These are phyloP conservation scores for Ogataea salicorniae DNA, from an alignment of 805 yeast species.

Conservation along the genomic window DNA sequence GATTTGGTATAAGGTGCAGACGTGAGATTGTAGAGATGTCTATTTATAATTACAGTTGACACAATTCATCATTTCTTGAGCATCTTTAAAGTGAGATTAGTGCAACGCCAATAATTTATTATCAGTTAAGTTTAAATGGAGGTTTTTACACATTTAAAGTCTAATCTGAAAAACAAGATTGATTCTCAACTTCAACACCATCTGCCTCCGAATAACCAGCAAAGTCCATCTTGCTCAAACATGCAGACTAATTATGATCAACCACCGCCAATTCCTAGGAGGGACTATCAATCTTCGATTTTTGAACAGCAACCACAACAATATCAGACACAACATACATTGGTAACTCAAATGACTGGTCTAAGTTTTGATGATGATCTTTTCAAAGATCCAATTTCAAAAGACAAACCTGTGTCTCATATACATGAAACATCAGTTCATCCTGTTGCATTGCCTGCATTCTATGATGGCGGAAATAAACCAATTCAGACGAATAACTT, in stretches of 20 bases:
- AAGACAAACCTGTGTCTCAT: conserved; percentile 15
- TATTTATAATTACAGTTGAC: no score
- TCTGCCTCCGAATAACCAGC: neutral
- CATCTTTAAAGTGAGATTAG: no score
- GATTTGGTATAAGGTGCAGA: no score
- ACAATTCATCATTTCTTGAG: no score
- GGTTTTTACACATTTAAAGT: conserved; percentile 11
- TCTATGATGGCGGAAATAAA: conserved; percentile 37
- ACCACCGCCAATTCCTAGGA: conserved; percentile 23
- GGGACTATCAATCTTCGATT: conserved; percentile 12
- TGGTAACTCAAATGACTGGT: no score
- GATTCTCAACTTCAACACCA: conserved; percentile 1
- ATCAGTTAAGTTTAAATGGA: conserved; percentile 14
- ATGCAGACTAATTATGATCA: neutral
- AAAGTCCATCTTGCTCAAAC: no score
- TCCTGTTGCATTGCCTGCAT: conserved; percentile 57
- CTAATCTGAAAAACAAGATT: conserved; percentile 6
- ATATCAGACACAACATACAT: no score
- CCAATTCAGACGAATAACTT: conserved; percentile 71
- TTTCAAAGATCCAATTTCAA: conserved; percentile 19
- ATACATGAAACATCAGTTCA: conserved; percentile 54
- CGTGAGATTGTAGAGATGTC: no score
- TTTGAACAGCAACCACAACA: neutral
- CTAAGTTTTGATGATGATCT: conserved; percentile 8
- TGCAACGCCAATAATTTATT: no score